These are phyloP conservation scores for Diaporthe citrichinensis DNA, from an alignment of 2,329 filamentous ascomycete genomes.

Conservation along the genomic window DNA sequence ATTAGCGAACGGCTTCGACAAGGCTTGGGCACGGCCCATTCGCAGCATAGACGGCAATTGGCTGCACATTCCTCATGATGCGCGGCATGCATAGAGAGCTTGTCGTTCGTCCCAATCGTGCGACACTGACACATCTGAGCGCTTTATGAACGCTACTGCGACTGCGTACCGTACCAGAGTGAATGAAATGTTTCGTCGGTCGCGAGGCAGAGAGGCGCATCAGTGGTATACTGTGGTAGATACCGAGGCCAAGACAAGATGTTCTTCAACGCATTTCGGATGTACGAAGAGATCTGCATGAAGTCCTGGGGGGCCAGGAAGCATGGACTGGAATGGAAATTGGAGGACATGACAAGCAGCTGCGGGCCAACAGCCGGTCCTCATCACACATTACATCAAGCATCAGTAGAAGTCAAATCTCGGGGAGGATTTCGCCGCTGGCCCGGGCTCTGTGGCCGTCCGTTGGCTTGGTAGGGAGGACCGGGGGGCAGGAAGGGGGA, in stretches of 20 bases:
- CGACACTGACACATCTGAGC: constrained; percentile 12
- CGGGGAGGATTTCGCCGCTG: constrained; percentile 29
- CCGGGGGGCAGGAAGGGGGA: not conserved
- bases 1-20: not conserved
- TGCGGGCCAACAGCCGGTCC: constrained; percentile 23
- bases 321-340: constrained; percentile 33
- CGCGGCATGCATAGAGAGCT: constrained; percentile 4
- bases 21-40: constrained; percentile 1
- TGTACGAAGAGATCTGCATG: constrained; percentile 18
- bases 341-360: constrained; percentile 35
- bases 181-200: not conserved
- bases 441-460: constrained; percentile 31
- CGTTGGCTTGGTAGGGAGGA: constrained; percentile 2
- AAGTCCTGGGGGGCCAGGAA: not conserved
- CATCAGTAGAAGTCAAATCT: constrained; percentile 32
- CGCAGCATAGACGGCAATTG: constrained; percentile 1
- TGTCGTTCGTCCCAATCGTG: constrained; percentile 32
- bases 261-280: constrained; percentile 3
- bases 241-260: not conserved
- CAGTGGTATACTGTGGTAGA: not conserved
- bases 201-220: not conserved
- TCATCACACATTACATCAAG: constrained; percentile 24
- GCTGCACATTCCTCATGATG: not conserved
- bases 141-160: not conserved
- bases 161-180: not conserved